Evolutionary conservation across 345 rosid genomes (phyloP).

Genomic region (Salix purpurea): DNA sequence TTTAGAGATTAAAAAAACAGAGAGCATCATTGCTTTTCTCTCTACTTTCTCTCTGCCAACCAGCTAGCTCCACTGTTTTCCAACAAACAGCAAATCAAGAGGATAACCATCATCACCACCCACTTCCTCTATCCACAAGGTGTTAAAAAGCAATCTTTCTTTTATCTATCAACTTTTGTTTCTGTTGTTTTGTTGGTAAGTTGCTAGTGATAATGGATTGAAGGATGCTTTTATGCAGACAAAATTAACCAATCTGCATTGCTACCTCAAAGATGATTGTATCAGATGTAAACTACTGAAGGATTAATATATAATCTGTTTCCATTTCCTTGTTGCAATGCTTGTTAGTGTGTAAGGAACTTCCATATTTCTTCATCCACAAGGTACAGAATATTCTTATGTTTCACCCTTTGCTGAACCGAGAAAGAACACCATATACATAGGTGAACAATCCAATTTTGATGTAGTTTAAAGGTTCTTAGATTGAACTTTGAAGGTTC

Average conservation of each 20-base stretch:
- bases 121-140: constrained; percentile 29
- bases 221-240: neutral
- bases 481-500: no score
- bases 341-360: neutral
- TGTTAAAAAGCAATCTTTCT: neutral
- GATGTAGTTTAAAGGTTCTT: no score
- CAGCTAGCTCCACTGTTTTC: neutral
- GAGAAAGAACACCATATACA: no score
- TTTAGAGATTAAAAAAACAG: constrained; percentile 4
- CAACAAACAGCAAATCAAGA: neutral
- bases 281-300: neutral
- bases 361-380: neutral
- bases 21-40: constrained; percentile 4
- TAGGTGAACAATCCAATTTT: no score
- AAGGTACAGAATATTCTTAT: neutral
- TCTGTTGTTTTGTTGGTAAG: neutral
- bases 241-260: neutral
- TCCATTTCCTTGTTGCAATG: neutral
- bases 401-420: neutral
- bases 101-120: constrained; percentile 12
- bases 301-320: neutral
- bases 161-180: neutral
- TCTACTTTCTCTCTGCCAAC: neutral
- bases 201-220: neutral
- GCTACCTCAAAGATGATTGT: neutral